A percentile compares a stretch with the other conserved stretches of the same genome.
Evolutionary conservation across 352 stramenopile species (phyloP).

Genomic region (Phytopythium vexans): DNA sequence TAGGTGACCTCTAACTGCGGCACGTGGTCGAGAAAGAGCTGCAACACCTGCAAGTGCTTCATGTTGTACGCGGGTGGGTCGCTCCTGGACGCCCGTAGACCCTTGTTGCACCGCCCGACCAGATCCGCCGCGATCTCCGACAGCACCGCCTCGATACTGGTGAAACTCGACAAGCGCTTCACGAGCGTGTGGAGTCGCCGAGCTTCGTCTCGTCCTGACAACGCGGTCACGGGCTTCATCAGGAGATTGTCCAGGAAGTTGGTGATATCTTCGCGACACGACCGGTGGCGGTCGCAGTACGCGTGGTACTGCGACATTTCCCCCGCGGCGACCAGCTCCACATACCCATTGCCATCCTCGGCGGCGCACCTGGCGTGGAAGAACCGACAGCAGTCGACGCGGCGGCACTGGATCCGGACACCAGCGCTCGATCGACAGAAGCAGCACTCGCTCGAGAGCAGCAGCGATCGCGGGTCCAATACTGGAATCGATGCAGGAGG

Average conservation of each 20-base stretch:
- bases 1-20: constrained; percentile 67
- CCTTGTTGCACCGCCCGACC: constrained; percentile 52
- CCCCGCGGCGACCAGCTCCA: constrained; percentile 28
- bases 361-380: constrained; percentile 66
- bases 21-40: constrained; percentile 64
- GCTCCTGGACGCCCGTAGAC: constrained; percentile 37
- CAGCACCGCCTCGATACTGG: constrained; percentile 34
- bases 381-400: constrained; percentile 42
- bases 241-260: constrained; percentile 51
- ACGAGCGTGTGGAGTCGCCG: constrained; percentile 39
- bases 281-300: constrained; percentile 66
- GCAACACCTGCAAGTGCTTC: constrained; percentile 63
- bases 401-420: constrained; percentile 57
- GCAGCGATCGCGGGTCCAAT: not conserved
- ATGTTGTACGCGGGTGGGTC: constrained; percentile 51
- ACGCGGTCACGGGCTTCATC: constrained; percentile 41
- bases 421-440: constrained; percentile 40
- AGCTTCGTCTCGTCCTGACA: constrained; percentile 50
- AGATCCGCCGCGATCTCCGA: constrained; percentile 36
- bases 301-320: constrained; percentile 46
- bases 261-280: constrained; percentile 30
- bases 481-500: not conserved
- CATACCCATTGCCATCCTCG: constrained; percentile 24
- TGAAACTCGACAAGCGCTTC: constrained; percentile 39
- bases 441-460: constrained; percentile 31